Percentiles rank a stretch among this genome's conserved stretches.
Conservation (phyloP, 768 basidiomycete genomes). For the Leucosporidium scottii region DNA sequence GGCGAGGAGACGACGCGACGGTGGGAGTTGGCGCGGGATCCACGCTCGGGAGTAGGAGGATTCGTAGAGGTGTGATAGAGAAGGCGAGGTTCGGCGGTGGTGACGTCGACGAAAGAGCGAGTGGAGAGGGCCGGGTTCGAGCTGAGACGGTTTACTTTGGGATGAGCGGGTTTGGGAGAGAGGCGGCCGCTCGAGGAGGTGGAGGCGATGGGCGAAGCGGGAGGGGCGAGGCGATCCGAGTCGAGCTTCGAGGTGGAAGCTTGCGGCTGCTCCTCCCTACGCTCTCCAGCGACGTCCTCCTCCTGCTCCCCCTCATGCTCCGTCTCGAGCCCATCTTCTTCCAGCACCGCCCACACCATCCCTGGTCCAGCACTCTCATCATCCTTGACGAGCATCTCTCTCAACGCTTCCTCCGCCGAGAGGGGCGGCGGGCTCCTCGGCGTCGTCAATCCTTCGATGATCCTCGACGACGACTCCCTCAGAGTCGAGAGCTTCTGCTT, state of each 20-base stretch:
- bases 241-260: background rate
- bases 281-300: background rate
- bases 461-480: background rate
- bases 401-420: background rate
- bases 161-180: background rate
- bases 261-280: background rate
- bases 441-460: background rate
- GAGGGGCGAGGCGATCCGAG: background rate
- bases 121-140: background rate
- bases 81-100: background rate
- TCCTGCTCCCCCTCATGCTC: background rate
- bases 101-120: conserved; percentile 2
- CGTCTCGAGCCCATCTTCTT: background rate
- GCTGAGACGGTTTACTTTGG: background rate
- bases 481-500: background rate
- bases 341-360: conserved; percentile 1
- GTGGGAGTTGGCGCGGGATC: background rate
- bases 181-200: background rate
- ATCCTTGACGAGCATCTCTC: background rate
- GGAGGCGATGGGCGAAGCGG: background rate
- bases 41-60: background rate
- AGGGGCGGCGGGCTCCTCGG: too few relatives aligned
- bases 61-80: background rate
- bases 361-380: conserved; percentile 1
- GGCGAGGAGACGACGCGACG: background rate